A percentile compares a stretch with the other conserved stretches of the same genome.
phyloP scores from a whole-genome alignment of 306 rosid species.

The Trifolium repens region DNA sequence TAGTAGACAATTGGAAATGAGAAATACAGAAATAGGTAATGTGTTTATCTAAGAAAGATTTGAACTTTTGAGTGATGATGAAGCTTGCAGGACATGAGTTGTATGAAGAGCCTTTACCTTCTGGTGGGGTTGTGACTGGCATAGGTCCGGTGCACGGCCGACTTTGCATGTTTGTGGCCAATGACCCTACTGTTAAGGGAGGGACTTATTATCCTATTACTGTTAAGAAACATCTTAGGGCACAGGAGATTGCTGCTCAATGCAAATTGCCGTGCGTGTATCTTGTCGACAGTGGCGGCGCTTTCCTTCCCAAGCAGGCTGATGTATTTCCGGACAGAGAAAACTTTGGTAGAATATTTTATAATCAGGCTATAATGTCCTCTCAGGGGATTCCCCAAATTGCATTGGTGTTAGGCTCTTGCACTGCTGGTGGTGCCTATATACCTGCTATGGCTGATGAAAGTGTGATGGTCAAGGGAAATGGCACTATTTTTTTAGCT shows the following conservation, averaged over 20 bases:
- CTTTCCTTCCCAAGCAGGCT: conserved; percentile 97
- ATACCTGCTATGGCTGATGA: conserved; percentile 99
- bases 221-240: conserved; percentile 96
- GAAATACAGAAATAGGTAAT: conserved; percentile 27
- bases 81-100: conserved; percentile 96
- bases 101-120: conserved; percentile 79
- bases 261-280: conserved; percentile 91
- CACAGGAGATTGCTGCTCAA: conserved; percentile 87
- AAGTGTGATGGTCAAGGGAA: conserved; percentile 98
- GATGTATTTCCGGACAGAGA: conserved; percentile 93
- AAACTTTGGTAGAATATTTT: conserved; percentile 94
- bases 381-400: conserved; percentile 88
- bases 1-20: conserved; percentile 1
- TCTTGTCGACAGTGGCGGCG: conserved; percentile 98
- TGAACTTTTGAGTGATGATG: conserved; percentile 46
- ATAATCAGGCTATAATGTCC: conserved; percentile 89
- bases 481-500: conserved; percentile 91
- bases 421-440: conserved; percentile 98
- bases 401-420: conserved; percentile 91
- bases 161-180: conserved; percentile 95
- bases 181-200: conserved; percentile 96
- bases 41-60: conserved; percentile 26
- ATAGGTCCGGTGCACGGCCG: conserved; percentile 91
- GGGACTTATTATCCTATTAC: conserved; percentile 96
- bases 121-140: conserved; percentile 90